Percentiles rank a stretch among this genome's conserved stretches.
Conservation (phyloP, 2,329 filamentous ascomycete species). For the Lachnellula willkommii region DNA sequence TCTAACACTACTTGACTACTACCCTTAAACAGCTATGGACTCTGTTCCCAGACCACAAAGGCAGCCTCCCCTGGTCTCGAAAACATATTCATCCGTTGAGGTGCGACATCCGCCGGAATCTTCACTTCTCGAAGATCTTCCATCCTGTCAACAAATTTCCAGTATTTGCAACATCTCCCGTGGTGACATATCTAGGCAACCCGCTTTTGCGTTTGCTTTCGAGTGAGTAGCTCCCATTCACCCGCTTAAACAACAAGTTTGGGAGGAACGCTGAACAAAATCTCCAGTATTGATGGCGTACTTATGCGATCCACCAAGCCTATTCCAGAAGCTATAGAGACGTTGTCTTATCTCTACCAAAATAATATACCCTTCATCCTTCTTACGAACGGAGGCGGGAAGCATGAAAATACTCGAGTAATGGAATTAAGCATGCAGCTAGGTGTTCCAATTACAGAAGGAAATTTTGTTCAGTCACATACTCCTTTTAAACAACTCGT, state of each 20-base stretch:
- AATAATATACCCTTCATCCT: constrained; percentile 86
- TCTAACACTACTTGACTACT: too few species aligned
- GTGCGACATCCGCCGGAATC: too few species aligned
- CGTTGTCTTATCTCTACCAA: constrained; percentile 66
- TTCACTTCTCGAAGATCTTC: too few species aligned
- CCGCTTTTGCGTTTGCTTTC: constrained; percentile 48
- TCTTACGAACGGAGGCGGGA: constrained; percentile 91
- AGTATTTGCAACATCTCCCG: too few species aligned
- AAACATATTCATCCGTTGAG: too few species aligned
- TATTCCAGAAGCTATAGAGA: constrained; percentile 70
- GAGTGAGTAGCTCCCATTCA: constrained; percentile 38
- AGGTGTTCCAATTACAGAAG: constrained; percentile 56
- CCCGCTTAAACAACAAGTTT: background rate
- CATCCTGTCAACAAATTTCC: too few species aligned
- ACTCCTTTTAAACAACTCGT: constrained; percentile 77
- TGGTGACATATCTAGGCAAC: too few species aligned
- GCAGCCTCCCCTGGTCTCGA: too few species aligned
- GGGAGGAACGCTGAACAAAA: constrained; percentile 6
- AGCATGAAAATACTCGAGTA: constrained; percentile 69
- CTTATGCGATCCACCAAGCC: constrained; percentile 75
- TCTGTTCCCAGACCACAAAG: too few species aligned
- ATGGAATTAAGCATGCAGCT: constrained; percentile 63
- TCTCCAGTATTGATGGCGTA: constrained; percentile 73
- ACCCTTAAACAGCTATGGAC: too few species aligned
- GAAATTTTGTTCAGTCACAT: constrained; percentile 82